Base-by-base conservation (phyloP, 805 yeast species). In the Kluyveromyces siamensis region DNA sequence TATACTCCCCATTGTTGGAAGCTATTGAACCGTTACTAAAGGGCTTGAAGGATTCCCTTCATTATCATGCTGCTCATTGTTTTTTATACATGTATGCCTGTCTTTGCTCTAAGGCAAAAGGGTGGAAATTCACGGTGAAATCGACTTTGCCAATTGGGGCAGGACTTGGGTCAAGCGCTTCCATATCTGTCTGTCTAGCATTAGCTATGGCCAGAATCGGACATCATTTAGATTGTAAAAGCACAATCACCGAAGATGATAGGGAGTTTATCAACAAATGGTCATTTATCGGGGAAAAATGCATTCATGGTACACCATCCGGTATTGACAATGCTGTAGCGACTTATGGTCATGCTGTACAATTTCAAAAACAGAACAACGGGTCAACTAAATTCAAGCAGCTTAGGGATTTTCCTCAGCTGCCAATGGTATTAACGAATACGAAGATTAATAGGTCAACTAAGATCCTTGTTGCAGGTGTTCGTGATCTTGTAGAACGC, bases 281-380 rank as follows among this genome's bases (percentile, higher is more conserved):
- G 96, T 82, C 98, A 1, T 84, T 84, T 54, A 74, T 91, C 71
- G 98, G 97, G 37, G 99, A 93, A 65, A 84, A 84, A 62, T 88
- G 97, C 62, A 86, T 90, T 56, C 98, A 91, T 62, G 98, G 98
- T 1, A 89, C 86, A 57, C 99, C 99, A 8, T 83, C 95, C 17
- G 99, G 99, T 11, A 88, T 93, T 47, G 99, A 93, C 65, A 93
- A 93, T 61, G 89, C 96, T 0, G 97, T 91, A 44, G 95, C 98
- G 1, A 85, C 96, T 0, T 83, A 82, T 56, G 99, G 99, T 19
- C 97, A 97, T 43, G 98, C 98, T 0, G 96, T 93, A 1, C 73
- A 83, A 79, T 91, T 82, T 68, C 91, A 85, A 67, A 77, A 95
- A 42, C 56, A 55, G 40, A 53, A 46, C 45, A 59, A 70, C 63